Evolutionary conservation across 2,329 filamentous ascomycete species (phyloP), one percentile per base, ranked within the genome.

Genomic region (Polytolypa hystricis): DNA sequence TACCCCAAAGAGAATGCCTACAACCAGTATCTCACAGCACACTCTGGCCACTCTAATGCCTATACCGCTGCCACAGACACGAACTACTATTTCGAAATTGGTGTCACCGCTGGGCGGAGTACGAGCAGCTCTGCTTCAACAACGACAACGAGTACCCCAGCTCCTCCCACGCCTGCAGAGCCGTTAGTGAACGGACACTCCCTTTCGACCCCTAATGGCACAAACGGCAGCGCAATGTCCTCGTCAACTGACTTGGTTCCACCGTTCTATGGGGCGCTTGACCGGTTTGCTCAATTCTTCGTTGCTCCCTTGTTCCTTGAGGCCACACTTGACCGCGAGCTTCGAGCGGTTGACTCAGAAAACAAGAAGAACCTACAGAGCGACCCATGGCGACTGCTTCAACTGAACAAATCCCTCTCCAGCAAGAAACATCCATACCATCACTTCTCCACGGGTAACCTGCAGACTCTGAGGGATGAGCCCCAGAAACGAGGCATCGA

Each of bases 291-390:
- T 9, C 86, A 94, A 56, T 95, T 95, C 63, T 95, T 95, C 58
- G 79, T 93, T 46, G 74, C 81, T 43, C 87, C 87, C 0, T 70
- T 95, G 21, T 95, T 95, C 57, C 70, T 93, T 7, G 77, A 81
- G 37, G 84, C 78, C 46, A 91, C 86, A 0, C 61, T 95, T 33
- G 87, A 95, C 50, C 75, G 87, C 33, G 87, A 95, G 62, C 68
- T 95, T 43, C 78, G 74, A 46, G 87, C 87, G 1, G 87, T 95
- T 14, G 86, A 95, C 54, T 94, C 86, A 4, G 87, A 95, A 60
- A 93, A 95, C 65, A 94, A 94, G 71, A 95, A 95, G 72, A 95
- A 95, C 49, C 66, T 95, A 33, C 87, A 95, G 62, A 89, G 77
- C 55, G 87, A 95, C 53, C 73, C 74, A 38, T 94, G 87, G 85